These are phyloP conservation scores for Limonium bicolor DNA, from an alignment of 148 eudicot genomes.

Conservation along the genomic window DNA sequence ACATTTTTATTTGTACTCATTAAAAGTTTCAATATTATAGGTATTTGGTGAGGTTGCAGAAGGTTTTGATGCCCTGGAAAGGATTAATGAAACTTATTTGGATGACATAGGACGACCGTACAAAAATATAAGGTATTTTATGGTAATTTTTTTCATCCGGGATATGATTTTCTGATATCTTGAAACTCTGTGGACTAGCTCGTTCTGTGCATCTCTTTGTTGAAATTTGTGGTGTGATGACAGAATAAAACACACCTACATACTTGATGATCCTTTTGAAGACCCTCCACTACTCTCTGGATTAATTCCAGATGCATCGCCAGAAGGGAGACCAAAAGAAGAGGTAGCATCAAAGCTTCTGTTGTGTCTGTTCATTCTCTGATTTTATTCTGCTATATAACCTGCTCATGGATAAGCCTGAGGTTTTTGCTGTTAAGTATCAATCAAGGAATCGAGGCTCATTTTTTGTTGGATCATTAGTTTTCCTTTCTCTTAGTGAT, in stretches of 20 bases:
- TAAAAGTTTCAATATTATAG: no score
- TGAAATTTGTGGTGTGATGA: neutral
- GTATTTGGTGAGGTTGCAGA: constrained; percentile 95
- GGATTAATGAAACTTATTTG: constrained; percentile 89
- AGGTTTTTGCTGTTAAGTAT: no score
- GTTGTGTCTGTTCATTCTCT: no score
- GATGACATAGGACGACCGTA: constrained; percentile 75
- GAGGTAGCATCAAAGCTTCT: no score
- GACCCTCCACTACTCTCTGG: constrained; percentile 67
- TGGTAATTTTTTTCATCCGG: neutral
- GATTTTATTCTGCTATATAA: no score
- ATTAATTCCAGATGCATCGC: constrained; percentile 79
- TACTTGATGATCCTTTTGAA: constrained; percentile 87
- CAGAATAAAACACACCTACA: constrained; percentile 88
- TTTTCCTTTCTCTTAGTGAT: no score
- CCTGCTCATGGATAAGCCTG: no score
- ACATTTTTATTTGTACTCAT: no score
- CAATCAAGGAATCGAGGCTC: no score
- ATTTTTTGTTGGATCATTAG: no score
- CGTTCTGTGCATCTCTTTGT: neutral
- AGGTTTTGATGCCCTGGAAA: constrained; percentile 60
- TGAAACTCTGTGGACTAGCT: neutral
- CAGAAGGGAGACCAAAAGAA: constrained; percentile 87
- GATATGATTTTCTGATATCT: neutral
- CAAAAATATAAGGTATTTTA: constrained; percentile 73